Evolutionary conservation across 352 stramenopile species (phyloP).

Genomic region (Pythium phragmitis): DNA sequence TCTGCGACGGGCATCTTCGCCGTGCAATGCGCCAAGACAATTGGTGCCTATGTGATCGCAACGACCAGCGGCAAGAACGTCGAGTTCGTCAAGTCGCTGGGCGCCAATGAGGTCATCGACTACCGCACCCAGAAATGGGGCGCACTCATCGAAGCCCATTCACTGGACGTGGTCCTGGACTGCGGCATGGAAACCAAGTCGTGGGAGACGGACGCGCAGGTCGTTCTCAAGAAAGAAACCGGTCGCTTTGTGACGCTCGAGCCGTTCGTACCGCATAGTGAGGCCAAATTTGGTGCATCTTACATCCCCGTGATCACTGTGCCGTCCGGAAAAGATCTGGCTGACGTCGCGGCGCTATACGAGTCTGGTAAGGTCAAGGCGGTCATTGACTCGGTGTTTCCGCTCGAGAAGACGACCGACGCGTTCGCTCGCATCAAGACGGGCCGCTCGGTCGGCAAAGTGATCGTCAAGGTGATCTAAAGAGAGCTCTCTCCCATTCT

Average conservation of each 20-base stretch:
- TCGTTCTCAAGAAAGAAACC: slow-evolving; percentile 36
- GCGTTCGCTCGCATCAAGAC: slow-evolving; percentile 46
- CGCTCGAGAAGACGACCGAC: slow-evolving; percentile 41
- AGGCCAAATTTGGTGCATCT: slow-evolving; percentile 52
- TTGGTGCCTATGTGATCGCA: slow-evolving; percentile 24
- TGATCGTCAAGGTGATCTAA: slow-evolving; percentile 48
- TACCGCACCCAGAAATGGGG: slow-evolving; percentile 38
- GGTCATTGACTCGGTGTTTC: slow-evolving; percentile 38
- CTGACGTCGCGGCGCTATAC: slow-evolving; percentile 38
- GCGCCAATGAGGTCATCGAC: slow-evolving; percentile 44
- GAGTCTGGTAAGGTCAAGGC: slow-evolving; percentile 33
- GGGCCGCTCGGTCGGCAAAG: slow-evolving; percentile 54
- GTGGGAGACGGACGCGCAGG: slow-evolving; percentile 37
- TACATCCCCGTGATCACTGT: slow-evolving; percentile 22
- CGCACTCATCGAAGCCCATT: slow-evolving; percentile 10
- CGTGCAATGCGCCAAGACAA: slow-evolving; percentile 42
- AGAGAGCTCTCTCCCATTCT: too few species aligned
- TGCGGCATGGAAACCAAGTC: slow-evolving; percentile 29
- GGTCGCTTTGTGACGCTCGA: slow-evolving; percentile 43
- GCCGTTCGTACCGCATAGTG: slow-evolving; percentile 33
- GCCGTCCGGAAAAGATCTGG: slow-evolving; percentile 31
- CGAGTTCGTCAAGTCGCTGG: slow-evolving; percentile 36
- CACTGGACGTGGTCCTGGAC: slow-evolving; percentile 24
- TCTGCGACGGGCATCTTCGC: slow-evolving; percentile 33
- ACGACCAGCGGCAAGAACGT: slow-evolving; percentile 38